These are phyloP conservation scores for Pichia pseudocactophila DNA, from an alignment of 805 yeast species.

Conservation along the genomic window DNA sequence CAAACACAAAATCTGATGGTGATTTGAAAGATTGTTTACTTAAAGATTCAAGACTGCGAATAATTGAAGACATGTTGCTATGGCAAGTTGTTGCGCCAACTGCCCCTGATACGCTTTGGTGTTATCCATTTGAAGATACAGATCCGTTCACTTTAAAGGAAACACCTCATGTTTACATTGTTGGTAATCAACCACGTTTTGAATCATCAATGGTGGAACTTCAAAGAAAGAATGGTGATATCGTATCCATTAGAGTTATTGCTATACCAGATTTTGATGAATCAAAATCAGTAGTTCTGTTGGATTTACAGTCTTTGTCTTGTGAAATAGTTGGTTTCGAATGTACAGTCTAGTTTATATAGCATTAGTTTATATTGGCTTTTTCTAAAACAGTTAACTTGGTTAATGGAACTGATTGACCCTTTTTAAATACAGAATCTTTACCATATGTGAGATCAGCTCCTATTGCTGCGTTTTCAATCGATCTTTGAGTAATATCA, in stretches of 20 bases:
- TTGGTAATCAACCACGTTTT: conserved; percentile 71
- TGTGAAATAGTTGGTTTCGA: conserved; percentile 38
- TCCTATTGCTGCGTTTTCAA: conserved; percentile 42
- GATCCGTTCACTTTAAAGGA: conserved; percentile 81
- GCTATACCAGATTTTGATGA: conserved; percentile 62
- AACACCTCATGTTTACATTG: conserved; percentile 79
- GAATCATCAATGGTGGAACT: conserved; percentile 36
- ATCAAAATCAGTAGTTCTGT: conserved; percentile 55
- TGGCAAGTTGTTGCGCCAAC: conserved; percentile 93
- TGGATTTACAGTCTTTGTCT: conserved; percentile 51
- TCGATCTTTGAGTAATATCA: conserved; percentile 29
- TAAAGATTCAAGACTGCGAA: conserved; percentile 33
- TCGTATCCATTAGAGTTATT: conserved; percentile 39
- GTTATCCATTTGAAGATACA: conserved; percentile 65
- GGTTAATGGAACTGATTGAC: conserved; percentile 25
- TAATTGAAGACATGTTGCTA: conserved; percentile 57
- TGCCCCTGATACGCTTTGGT: conserved; percentile 90
- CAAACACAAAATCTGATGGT: conserved; percentile 27
- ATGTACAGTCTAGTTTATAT: conserved; percentile 1
- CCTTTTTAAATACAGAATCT: conserved; percentile 29
- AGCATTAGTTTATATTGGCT: not conserved
- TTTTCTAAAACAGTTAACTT: conserved; percentile 16
- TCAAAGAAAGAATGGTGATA: conserved; percentile 25
- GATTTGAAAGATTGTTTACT: conserved; percentile 21
- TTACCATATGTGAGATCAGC: conserved; percentile 54